These are phyloP conservation scores for Obba rivulosa DNA, from an alignment of 768 basidiomycete species.

Conservation along the genomic window DNA sequence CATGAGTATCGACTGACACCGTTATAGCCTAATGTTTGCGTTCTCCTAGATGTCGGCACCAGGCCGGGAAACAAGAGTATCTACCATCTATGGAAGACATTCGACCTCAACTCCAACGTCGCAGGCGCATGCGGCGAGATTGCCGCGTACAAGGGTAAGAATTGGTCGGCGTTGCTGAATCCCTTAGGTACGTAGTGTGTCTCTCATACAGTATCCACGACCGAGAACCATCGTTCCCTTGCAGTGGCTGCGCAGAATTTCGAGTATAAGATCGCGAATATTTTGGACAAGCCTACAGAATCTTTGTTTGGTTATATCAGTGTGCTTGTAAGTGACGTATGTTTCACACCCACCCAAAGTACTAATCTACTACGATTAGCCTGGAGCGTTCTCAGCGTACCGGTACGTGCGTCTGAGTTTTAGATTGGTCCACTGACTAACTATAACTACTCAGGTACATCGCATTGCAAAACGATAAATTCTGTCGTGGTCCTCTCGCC, in stretches of 20 bases:
- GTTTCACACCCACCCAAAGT: background rate
- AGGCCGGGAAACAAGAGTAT: conserved; percentile 83
- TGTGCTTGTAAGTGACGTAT: conserved; percentile 52
- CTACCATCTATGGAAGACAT: conserved; percentile 94
- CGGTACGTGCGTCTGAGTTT: conserved; percentile 31
- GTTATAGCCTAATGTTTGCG: conserved; percentile 82
- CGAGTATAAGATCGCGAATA: conserved; percentile 90
- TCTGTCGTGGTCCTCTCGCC: conserved; percentile 81
- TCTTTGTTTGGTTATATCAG: conserved; percentile 94
- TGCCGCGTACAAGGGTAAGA: conserved; percentile 85
- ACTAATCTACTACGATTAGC: conserved; percentile 34
- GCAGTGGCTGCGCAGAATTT: conserved; percentile 92
- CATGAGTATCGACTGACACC: conserved; percentile 7
- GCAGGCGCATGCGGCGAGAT: conserved; percentile 98
- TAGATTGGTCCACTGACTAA: conserved; percentile 22
- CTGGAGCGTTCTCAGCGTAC: conserved; percentile 94
- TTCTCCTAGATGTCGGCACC: conserved; percentile 92
- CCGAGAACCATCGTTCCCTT: background rate
- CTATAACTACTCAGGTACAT: conserved; percentile 57
- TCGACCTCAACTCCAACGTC: conserved; percentile 87
- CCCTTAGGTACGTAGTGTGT: conserved; percentile 58
- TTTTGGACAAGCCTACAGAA: conserved; percentile 82
- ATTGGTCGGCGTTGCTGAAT: conserved; percentile 77
- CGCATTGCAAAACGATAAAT: conserved; percentile 79
- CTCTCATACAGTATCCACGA: background rate